Evolutionary conservation across 768 basidiomycete species (phyloP).

Genomic region (Myochromella boudieri): DNA sequence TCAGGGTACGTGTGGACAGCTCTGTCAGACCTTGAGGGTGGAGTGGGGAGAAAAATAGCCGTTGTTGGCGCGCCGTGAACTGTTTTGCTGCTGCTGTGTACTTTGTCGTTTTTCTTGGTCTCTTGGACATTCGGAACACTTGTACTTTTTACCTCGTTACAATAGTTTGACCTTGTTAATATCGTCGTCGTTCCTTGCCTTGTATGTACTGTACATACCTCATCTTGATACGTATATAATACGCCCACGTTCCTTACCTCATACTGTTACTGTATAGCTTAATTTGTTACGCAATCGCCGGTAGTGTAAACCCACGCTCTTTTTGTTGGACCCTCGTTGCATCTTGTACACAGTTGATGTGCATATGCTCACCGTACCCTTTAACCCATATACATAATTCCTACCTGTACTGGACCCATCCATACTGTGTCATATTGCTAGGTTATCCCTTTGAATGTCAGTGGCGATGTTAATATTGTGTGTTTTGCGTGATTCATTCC

Average conservation of each 20-base stretch:
- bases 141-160: too few species aligned
- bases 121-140: too few species aligned
- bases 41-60: background rate
- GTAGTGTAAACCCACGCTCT: constrained; percentile 1
- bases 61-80: too few species aligned
- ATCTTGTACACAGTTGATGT: background rate
- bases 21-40: background rate
- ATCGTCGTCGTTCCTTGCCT: background rate
- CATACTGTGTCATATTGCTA: too few species aligned
- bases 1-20: constrained; percentile 5
- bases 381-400: too few species aligned
- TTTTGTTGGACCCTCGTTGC: background rate
- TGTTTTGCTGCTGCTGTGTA: background rate
- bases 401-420: too few species aligned
- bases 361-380: background rate
- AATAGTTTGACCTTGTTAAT: too few species aligned
- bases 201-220: too few species aligned
- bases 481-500: too few species aligned
- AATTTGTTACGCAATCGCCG: background rate
- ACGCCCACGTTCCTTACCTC: constrained; percentile 3
- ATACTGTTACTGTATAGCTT: too few species aligned
- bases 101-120: background rate
- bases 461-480: too few species aligned
- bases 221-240: background rate
- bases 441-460: too few species aligned